Conservation (phyloP, 1,139 yeast species). For the Kodamaea suecica region DNA sequence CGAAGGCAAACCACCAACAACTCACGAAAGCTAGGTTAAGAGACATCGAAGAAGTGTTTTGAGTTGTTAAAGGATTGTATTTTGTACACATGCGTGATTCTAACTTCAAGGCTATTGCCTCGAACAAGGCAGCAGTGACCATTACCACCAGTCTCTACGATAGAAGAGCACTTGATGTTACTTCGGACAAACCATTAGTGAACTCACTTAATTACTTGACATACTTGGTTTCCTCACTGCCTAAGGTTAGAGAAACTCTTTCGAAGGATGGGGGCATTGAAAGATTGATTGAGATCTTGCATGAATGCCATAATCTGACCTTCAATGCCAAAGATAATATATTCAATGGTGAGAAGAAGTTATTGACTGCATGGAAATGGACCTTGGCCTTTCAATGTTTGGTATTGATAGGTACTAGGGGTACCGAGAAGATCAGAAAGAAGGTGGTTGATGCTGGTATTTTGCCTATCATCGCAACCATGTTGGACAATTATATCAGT, state of each 20-base stretch:
- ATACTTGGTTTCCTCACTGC: slow-evolving; percentile 78
- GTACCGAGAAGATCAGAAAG: slow-evolving; percentile 79
- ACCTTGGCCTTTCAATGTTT: slow-evolving; percentile 89
- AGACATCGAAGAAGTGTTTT: too few species aligned
- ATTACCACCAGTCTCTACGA: slow-evolving; percentile 88
- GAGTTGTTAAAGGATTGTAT: too few species aligned
- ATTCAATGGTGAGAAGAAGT: slow-evolving; percentile 46
- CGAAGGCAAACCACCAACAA: too few species aligned
- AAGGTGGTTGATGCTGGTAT: slow-evolving; percentile 91
- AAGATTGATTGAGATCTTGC: slow-evolving; percentile 77
- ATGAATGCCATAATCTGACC: slow-evolving; percentile 61
- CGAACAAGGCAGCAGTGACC: slow-evolving; percentile 86
- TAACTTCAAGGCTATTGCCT: slow-evolving; percentile 72
- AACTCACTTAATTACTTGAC: slow-evolving; percentile 89
- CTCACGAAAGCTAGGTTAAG: too few species aligned
- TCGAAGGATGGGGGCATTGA: slow-evolving; percentile 91
- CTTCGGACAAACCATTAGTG: slow-evolving; percentile 85
- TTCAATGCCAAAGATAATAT: slow-evolving; percentile 34
- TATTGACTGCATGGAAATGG: slow-evolving; percentile 93
- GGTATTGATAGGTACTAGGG: slow-evolving; percentile 88
- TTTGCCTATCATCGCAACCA: slow-evolving; percentile 86
- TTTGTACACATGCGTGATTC: slow-evolving; percentile 83
- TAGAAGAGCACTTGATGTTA: slow-evolving; percentile 86
- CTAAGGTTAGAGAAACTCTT: slow-evolving; percentile 86
- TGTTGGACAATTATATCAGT: slow-evolving; percentile 75